Conservation (phyloP, 2,329 filamentous ascomycete species). For the Xylariaceae sp. region DNA sequence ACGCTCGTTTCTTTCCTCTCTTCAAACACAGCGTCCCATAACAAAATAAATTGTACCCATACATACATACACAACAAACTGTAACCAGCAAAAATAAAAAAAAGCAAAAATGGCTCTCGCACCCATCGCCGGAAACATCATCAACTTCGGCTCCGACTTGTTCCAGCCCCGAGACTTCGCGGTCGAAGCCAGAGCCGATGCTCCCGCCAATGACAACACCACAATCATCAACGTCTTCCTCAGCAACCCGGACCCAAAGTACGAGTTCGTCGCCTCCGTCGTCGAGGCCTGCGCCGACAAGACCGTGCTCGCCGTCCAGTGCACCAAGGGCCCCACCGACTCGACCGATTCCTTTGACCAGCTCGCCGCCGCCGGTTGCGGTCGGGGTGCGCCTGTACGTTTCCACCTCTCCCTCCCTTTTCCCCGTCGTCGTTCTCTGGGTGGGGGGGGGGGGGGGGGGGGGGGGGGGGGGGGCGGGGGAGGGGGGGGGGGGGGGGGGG, state of each 20-base stretch:
- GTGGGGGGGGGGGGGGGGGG: too few relatives aligned
- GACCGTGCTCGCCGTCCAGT: slow-evolving; percentile 10
- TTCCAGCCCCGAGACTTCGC: too few relatives aligned
- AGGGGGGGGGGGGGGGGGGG: too few relatives aligned
- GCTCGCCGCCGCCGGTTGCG: slow-evolving; percentile 1
- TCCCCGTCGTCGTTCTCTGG: not conserved
- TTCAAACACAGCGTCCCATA: too few relatives aligned
- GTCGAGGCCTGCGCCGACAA: slow-evolving; percentile 5
- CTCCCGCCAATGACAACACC: not conserved
- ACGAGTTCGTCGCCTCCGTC: slow-evolving; percentile 13
- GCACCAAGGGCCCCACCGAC: slow-evolving; percentile 5
- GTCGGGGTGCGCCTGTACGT: not conserved
- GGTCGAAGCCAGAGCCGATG: not conserved
- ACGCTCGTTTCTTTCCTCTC: too few relatives aligned
- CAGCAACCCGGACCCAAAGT: slow-evolving; percentile 2
- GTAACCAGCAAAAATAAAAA: too few relatives aligned
- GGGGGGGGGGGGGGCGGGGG: too few relatives aligned
- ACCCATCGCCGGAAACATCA: slow-evolving; percentile 4
- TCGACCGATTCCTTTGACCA: not conserved
- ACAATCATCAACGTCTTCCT: slow-evolving; percentile 14
- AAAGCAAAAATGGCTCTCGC: slow-evolving; percentile 10
- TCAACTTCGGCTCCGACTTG: too few relatives aligned
- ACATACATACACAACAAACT: too few relatives aligned
- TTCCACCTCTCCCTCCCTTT: not conserved
- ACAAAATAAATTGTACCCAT: too few relatives aligned